phyloP scores from a whole-genome alignment of 768 basidiomycete genomes.

The Trametes punicea region DNA sequence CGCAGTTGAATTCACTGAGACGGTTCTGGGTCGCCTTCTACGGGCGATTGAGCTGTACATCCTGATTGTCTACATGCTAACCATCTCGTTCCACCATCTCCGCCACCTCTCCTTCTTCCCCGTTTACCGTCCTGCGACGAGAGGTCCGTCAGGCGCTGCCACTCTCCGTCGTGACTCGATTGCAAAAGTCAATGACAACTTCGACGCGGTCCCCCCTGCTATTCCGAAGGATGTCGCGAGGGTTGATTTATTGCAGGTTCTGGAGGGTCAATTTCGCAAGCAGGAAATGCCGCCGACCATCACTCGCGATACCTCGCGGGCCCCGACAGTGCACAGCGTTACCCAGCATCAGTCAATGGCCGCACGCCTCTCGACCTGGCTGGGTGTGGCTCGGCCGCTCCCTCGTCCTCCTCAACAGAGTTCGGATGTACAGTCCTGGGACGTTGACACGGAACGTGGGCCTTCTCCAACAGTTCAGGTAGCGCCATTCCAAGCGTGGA shows the following conservation, averaged over 20 bases:
- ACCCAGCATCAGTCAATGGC: constrained; percentile 17
- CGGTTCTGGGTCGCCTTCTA: constrained; percentile 61
- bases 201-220: neutral
- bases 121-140: constrained; percentile 12
- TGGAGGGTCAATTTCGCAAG: constrained; percentile 10
- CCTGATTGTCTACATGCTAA: constrained; percentile 54
- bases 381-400: constrained; percentile 8
- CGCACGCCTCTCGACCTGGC: constrained; percentile 16
- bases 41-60: constrained; percentile 62
- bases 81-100: constrained; percentile 38
- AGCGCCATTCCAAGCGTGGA: neutral
- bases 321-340: constrained; percentile 3
- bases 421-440: constrained; percentile 11
- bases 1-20: constrained; percentile 69
- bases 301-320: constrained; percentile 8
- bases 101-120: constrained; percentile 20
- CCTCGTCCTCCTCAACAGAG: neutral
- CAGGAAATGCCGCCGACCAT: constrained; percentile 12
- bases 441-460: constrained; percentile 16
- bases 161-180: constrained; percentile 6
- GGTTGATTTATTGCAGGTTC: constrained; percentile 7
- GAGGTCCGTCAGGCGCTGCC: constrained; percentile 1
- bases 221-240: neutral
- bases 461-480: neutral
- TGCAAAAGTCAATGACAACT: neutral